These are phyloP conservation scores for Castanea mollissima DNA, from an alignment of 306 rosid species.

Conservation along the genomic window DNA sequence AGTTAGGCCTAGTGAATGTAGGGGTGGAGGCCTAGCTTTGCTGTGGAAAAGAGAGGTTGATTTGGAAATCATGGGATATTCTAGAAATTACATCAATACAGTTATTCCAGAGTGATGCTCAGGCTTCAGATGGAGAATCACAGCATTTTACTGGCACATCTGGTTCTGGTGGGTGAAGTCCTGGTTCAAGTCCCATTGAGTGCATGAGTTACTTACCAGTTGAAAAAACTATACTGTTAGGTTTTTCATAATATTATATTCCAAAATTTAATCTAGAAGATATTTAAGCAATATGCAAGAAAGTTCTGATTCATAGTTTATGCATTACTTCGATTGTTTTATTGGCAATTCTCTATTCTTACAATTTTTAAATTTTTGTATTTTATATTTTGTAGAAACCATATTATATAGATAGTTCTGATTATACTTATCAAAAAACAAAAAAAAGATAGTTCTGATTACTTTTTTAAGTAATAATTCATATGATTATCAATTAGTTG, in stretches of 20 bases:
- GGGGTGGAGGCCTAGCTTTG: no score
- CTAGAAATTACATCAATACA: no score
- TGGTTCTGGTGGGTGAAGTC: background rate
- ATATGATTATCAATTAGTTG: constrained; percentile 11
- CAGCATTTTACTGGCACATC: no score
- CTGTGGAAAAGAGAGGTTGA: no score
- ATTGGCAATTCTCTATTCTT: background rate
- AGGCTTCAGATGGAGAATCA: no score
- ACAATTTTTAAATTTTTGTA: background rate
- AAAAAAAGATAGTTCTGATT: background rate
- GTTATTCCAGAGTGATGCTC: no score
- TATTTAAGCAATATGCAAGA: background rate
- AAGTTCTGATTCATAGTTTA: background rate
- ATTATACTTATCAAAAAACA: no score
- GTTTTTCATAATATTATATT: background rate
- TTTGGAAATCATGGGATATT: no score
- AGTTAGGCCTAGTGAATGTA: no score
- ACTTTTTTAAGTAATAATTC: constrained; percentile 9
- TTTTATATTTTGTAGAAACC: background rate
- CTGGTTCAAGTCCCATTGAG: background rate
- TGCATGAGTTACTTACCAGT: background rate
- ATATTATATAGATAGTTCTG: background rate
- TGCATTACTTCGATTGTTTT: background rate
- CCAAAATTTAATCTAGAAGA: background rate
- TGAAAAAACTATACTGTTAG: background rate